phyloP scores from a whole-genome alignment of 768 basidiomycete genomes.

The Russula virescens region DNA sequence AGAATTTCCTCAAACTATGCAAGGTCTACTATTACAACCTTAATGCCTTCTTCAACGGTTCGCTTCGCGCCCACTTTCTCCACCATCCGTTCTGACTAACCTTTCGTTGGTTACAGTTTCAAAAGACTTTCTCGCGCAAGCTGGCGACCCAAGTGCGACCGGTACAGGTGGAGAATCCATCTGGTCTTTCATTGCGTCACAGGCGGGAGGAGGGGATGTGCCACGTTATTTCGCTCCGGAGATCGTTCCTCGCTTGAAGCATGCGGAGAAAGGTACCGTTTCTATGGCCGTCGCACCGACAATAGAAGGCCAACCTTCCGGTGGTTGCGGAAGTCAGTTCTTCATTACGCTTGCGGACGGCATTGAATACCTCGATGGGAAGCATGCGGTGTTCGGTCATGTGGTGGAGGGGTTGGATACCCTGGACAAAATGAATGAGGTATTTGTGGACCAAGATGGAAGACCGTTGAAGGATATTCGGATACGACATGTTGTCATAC shows the following conservation, averaged over 20 bases:
- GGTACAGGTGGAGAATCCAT: constrained; percentile 92
- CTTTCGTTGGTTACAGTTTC: constrained; percentile 55
- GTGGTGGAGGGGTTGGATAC: constrained; percentile 94
- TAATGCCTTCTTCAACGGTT: constrained; percentile 98
- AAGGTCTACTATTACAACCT: constrained; percentile 97
- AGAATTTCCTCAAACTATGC: constrained; percentile 97
- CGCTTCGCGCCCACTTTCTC: neutral
- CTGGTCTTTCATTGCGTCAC: constrained; percentile 66
- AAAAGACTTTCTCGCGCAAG: constrained; percentile 94
- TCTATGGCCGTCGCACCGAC: constrained; percentile 97
- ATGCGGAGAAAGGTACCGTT: constrained; percentile 78
- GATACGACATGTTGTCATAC: constrained; percentile 91
- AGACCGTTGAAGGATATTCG: constrained; percentile 91
- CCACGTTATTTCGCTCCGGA: constrained; percentile 89
- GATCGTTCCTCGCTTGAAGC: constrained; percentile 76
- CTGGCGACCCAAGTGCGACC: constrained; percentile 93
- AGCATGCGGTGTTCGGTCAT: constrained; percentile 88
- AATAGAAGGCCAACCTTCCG: constrained; percentile 47
- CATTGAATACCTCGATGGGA: constrained; percentile 93
- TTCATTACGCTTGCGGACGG: constrained; percentile 89
- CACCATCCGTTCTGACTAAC: neutral
- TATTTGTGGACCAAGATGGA: constrained; percentile 82
- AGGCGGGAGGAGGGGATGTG: constrained; percentile 32
- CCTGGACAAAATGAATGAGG: constrained; percentile 87
- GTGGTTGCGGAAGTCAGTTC: constrained; percentile 94